Conservation (phyloP, 1,284 basidiomycete species). For the Agaricales sp. region DNA sequence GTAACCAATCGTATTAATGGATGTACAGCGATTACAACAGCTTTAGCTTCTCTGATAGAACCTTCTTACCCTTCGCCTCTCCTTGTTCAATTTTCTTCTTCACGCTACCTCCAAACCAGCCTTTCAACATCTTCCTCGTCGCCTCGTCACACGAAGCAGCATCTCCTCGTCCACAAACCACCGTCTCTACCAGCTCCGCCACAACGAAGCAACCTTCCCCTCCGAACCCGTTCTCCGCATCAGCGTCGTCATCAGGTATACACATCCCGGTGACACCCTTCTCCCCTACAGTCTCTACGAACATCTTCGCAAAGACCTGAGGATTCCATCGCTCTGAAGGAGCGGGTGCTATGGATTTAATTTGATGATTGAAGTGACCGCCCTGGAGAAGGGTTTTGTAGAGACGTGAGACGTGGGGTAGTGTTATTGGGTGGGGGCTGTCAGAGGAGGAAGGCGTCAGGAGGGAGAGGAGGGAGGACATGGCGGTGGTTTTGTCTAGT, state of each 20-base stretch:
- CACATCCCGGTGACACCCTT: constrained; percentile 53
- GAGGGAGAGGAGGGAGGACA: constrained; percentile 28
- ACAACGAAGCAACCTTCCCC: constrained; percentile 69
- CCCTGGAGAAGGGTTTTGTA: constrained; percentile 85
- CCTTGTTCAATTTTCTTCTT: constrained; percentile 29
- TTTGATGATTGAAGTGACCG: constrained; percentile 70
- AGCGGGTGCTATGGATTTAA: constrained; percentile 38
- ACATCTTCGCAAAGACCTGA: constrained; percentile 42
- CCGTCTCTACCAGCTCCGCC: constrained; percentile 63
- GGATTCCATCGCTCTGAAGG: constrained; percentile 41
- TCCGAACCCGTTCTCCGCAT: constrained; percentile 16
- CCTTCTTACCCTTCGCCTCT: constrained; percentile 43
- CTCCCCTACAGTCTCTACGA: constrained; percentile 47
- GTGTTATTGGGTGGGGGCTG: constrained; percentile 59
- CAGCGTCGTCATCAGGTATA: constrained; percentile 13
- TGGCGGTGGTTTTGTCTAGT: constrained; percentile 49
- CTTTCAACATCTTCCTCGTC: constrained; percentile 36
- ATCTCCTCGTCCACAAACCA: constrained; percentile 25
- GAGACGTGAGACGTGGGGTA: constrained; percentile 69
- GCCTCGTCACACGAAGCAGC: constrained; percentile 19
- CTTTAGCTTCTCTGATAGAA: constrained; percentile 42
- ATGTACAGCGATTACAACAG: too few relatives aligned
- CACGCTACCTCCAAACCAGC: constrained; percentile 42
- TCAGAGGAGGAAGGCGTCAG: constrained; percentile 44
- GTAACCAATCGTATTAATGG: too few relatives aligned